Evolutionary conservation across 2,329 filamentous ascomycete genomes (phyloP).

Genomic region (Penicillium hordei): DNA sequence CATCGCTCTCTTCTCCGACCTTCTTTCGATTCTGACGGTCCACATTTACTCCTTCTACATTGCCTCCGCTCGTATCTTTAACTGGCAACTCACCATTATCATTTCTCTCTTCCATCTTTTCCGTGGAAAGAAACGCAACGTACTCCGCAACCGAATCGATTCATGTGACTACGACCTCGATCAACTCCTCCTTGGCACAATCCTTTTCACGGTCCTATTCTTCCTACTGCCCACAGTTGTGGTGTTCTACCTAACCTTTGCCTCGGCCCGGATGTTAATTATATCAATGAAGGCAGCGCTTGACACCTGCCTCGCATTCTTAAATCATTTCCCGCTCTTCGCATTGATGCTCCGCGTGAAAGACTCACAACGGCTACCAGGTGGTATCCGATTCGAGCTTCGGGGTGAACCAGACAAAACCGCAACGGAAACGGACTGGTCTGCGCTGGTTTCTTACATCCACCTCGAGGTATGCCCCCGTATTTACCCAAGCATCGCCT

Average conservation of each 20-base stretch:
- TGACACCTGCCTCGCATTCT: slow-evolving; percentile 85
- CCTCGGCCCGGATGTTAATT: slow-evolving; percentile 88
- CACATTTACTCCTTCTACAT: slow-evolving; percentile 99
- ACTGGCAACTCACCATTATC: slow-evolving; percentile 97
- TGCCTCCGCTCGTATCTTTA: slow-evolving; percentile 92
- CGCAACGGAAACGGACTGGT: slow-evolving; percentile 35
- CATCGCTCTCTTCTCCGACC: slow-evolving; percentile 90
- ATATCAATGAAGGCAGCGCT: slow-evolving; percentile 88
- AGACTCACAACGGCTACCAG: slow-evolving; percentile 84
- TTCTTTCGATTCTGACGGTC: slow-evolving; percentile 84
- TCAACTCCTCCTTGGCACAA: slow-evolving; percentile 92
- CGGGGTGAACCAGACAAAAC: slow-evolving; percentile 63
- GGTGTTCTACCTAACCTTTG: slow-evolving; percentile 97
- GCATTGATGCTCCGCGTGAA: slow-evolving; percentile 95
- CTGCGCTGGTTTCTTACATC: slow-evolving; percentile 74
- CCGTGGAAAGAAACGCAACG: slow-evolving; percentile 95
- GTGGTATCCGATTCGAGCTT: slow-evolving; percentile 90
- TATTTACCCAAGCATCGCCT: neutral
- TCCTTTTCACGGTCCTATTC: slow-evolving; percentile 91
- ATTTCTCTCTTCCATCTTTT: slow-evolving; percentile 98
- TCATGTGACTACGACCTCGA: slow-evolving; percentile 98
- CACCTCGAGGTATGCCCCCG: slow-evolving; percentile 68
- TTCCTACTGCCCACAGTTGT: slow-evolving; percentile 92
- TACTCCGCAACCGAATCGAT: slow-evolving; percentile 94
- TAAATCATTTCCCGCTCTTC: slow-evolving; percentile 98